These are phyloP conservation scores for Rhynchospora tenuis DNA, from an alignment of 176 grass and related monocot genomes.

Conservation along the genomic window DNA sequence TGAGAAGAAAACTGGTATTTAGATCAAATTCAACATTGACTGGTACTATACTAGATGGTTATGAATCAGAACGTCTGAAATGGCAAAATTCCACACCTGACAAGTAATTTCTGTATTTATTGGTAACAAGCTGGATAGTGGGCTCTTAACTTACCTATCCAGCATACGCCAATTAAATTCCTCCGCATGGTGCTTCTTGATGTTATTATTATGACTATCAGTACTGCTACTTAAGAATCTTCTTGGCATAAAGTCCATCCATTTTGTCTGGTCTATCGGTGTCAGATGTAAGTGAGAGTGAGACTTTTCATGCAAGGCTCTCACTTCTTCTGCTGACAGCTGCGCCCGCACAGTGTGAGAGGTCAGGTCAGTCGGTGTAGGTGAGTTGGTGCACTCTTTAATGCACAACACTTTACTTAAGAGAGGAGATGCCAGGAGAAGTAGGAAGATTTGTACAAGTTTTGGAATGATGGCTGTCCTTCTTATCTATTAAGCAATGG, in stretches of 20 bases:
- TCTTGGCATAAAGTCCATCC: constrained; percentile 62
- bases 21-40: background rate
- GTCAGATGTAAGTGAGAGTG: constrained; percentile 48
- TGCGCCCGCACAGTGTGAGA: constrained; percentile 53
- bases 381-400: constrained; percentile 71
- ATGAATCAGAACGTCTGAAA: background rate
- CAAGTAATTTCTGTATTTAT: background rate
- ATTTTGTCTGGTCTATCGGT: constrained; percentile 41
- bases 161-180: constrained; percentile 61
- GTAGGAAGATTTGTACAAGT: background rate
- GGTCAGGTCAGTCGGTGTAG: constrained; percentile 41
- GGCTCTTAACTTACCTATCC: constrained; percentile 27
- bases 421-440: background rate
- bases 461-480: background rate
- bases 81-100: background rate
- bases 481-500: background rate
- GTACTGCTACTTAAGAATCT: background rate
- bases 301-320: constrained; percentile 31
- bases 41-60: background rate
- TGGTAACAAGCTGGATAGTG: background rate
- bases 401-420: background rate
- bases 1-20: background rate
- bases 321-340: constrained; percentile 21
- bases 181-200: constrained; percentile 11
- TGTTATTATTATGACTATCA: background rate